A percentile compares a stretch with the other conserved stretches of the same genome.
Evolutionary conservation across 1,284 basidiomycete species (phyloP).

Genomic region (Cutaneotrichosporon sp.): DNA sequence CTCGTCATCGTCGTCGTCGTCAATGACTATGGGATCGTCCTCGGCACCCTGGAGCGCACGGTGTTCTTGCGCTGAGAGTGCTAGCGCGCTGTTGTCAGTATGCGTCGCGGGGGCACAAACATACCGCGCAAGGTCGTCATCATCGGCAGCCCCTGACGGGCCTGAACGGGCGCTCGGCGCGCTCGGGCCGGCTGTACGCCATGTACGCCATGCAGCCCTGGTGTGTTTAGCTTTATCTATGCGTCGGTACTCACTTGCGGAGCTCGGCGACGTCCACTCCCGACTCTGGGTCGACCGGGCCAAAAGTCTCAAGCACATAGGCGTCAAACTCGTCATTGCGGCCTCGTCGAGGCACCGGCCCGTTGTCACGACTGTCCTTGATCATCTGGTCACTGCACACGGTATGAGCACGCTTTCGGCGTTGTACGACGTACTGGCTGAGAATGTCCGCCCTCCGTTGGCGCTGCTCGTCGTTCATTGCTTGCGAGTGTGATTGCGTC

Average conservation of each 20-base stretch:
- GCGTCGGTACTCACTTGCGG: conserved; percentile 22
- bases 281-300: conserved; percentile 18
- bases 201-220: conserved; percentile 42
- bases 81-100: conserved; percentile 21
- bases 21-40: conserved; percentile 4
- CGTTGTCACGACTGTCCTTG: background rate
- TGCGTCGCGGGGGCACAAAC: background rate
- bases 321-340: conserved; percentile 34
- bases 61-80: conserved; percentile 26
- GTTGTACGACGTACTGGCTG: background rate
- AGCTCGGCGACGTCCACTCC: conserved; percentile 24
- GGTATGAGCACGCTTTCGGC: too few species aligned
- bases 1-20: conserved; percentile 32
- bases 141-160: conserved; percentile 18
- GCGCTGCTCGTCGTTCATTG: conserved; percentile 1
- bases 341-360: conserved; percentile 22
- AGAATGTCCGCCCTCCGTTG: background rate
- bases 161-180: background rate
- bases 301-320: conserved; percentile 21
- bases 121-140: conserved; percentile 36
- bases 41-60: background rate
- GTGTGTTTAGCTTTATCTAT: background rate
- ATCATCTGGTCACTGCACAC: background rate
- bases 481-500: background rate
- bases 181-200: conserved; percentile 27